Evolutionary conservation across 2,329 filamentous ascomycete genomes (phyloP).

Genomic region (Diaporthe sp.): DNA sequence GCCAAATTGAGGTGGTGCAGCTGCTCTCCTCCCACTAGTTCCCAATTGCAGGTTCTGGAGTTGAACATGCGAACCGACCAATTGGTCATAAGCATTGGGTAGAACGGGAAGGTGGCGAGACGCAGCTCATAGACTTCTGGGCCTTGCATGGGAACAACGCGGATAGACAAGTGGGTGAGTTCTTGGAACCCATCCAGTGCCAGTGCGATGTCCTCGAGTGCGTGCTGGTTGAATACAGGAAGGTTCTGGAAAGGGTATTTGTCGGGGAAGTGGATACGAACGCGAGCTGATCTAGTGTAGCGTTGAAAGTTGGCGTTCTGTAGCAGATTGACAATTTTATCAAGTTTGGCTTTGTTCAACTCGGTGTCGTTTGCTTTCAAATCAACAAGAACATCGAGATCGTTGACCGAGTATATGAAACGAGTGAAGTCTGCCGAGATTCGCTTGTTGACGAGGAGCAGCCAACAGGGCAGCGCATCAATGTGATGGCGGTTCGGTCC

Average conservation of each 20-base stretch:
- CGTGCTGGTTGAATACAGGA: conserved; percentile 29
- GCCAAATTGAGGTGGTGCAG: conserved; percentile 25
- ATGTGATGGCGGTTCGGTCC: not conserved
- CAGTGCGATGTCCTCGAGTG: conserved; percentile 26
- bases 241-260: conserved; percentile 29
- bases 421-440: conserved; percentile 31
- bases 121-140: conserved; percentile 31
- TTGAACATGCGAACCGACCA: conserved; percentile 32
- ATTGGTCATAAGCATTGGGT: conserved; percentile 30
- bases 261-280: conserved; percentile 35
- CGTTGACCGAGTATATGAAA: conserved; percentile 32
- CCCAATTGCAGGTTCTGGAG: conserved; percentile 15
- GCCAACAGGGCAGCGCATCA: not conserved
- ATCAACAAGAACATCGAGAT: conserved; percentile 30
- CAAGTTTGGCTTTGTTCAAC: conserved; percentile 1
- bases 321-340: conserved; percentile 9
- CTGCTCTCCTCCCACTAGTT: not conserved
- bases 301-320: conserved; percentile 28
- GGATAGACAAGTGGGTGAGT: conserved; percentile 14
- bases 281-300: conserved; percentile 22
- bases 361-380: conserved; percentile 28
- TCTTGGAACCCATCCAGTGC: conserved; percentile 25
- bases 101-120: conserved; percentile 32
- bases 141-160: conserved; percentile 28
- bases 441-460: conserved; percentile 32